Base-by-base conservation (phyloP, 257 asterid species). In the Rhazya stricta region DNA sequence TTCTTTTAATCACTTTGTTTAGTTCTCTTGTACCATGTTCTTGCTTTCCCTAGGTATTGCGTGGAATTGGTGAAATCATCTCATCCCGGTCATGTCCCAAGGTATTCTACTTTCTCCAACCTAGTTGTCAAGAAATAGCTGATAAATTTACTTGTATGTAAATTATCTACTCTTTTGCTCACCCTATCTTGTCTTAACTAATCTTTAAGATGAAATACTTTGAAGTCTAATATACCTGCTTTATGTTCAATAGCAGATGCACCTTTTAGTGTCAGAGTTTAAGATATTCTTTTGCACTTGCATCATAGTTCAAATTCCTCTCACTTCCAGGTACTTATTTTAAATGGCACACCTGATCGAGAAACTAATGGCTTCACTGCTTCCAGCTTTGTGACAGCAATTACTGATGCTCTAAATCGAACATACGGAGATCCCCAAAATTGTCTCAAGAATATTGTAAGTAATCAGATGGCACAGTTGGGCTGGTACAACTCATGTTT, bases 391-490 rank as follows among this genome's bases (percentile, higher is more conserved):
- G 97, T 92, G 78, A 91, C 96, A 69, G 96, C 98, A 37, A 90
- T 94, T 73, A 77, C 98, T 0, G 96, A 89, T 89, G 97, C 98
- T 74, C 69, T 94, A 79, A 94, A 92, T 87, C 89, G 98, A 79
- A 92, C 97, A 2, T 80, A 89, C 60, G 98, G 97, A 58, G 86
- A 81, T 71, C 86, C 92, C 29, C 86, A 83, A 18, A 92, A 90
- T 74, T 74, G 90, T 76, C 97, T 94, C 37, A 78, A 79, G 63
- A 84, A 87, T 79, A 82, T 83, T 41, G 98, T 90, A 88, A 87
- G 98, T 88, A 74, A 68, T 75, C 42, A 19, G 46, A 19, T 56
- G 58, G 41, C 9, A 61, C 12, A 11, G 34, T 61, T 63, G 81
- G 27, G 21, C 56, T 72, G 2, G 12, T 43, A 36, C 27, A 10